Evolutionary conservation across 345 rosid species (phyloP), one percentile per base, ranked within the genome.

Genomic region (Sapria himalayana): DNA sequence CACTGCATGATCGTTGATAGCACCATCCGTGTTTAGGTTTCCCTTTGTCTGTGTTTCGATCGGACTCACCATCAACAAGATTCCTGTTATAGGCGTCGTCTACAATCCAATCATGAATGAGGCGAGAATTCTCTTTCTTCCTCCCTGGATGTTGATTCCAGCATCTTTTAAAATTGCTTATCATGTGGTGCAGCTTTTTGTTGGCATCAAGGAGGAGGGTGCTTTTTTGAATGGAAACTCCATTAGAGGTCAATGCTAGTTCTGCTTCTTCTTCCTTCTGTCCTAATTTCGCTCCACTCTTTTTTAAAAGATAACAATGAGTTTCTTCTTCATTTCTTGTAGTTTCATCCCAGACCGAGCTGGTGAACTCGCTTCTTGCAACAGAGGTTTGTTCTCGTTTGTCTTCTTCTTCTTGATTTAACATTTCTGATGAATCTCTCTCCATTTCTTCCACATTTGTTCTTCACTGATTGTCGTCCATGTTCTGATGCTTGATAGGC

Each of bases 21-120:
- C n/a, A n/a, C n/a, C n/a, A n/a, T n/a, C n/a, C n/a, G n/a, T n/a
- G n/a, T n/a, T n/a, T 37, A 89, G 98, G 56, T 89, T 69, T 43
- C 98, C 98, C 6, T 74, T 79, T 23, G 86, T 82, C 19, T 89
- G 98, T 52, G 60, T 76, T 32, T 82, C 98, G 43, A 79, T 89
- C 45, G 98, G 95, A n/a, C 95, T 89, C 49, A 73, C 95, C 0
- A 74, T 82, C 34, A 68, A 71, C 12, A 89, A 79, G 49, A 61
- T 76, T 51, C 93, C 98, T 17, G 69, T 60, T 22, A 75, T 82
- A 35, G 98, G 98, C 0, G 98, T 82, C 27, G 93, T 89, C 33
- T 89, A 57, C 58, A 89, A 82, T 58, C 98, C 98, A 31, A 82
- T 89, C 21, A 72, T 82, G 73, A 57, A 76, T 43, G 98, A 82